These are phyloP conservation scores for Sonneratia caseolaris DNA, from an alignment of 345 rosid species.

Conservation along the genomic window DNA sequence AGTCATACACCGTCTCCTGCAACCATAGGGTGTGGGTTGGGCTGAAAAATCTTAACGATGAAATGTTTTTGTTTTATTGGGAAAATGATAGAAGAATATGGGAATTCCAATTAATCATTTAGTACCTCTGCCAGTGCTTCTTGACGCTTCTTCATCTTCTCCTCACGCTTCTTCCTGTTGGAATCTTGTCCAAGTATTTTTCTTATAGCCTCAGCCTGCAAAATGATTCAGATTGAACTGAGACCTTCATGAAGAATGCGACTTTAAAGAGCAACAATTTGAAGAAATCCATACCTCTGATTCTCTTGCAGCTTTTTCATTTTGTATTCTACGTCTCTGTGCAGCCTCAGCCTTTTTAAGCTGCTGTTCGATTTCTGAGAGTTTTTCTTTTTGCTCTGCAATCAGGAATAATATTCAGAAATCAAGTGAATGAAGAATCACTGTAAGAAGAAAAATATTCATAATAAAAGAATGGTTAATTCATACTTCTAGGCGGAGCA, in stretches of 20 bases:
- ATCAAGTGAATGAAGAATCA: not conserved
- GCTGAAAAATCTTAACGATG: too few species aligned
- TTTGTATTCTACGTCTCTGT: conserved; percentile 78
- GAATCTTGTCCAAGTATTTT: conserved; percentile 98
- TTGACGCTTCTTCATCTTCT: conserved; percentile 61
- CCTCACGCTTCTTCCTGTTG: conserved; percentile 77
- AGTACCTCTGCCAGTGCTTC: conserved; percentile 84
- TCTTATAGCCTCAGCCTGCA: conserved; percentile 81
- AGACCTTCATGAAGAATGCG: not conserved
- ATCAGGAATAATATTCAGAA: conserved; percentile 1
- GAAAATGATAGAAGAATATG: not conserved
- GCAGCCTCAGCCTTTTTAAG: conserved; percentile 88
- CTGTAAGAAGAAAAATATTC: not conserved
- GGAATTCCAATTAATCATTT: not conserved
- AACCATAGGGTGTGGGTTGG: not conserved
- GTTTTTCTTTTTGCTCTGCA: conserved; percentile 78
- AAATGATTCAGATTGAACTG: conserved; percentile 1
- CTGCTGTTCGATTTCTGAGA: conserved; percentile 77
- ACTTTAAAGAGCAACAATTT: not conserved
- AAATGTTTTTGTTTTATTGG: too few species aligned
- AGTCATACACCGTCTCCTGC: not conserved
- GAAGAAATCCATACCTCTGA: conserved; percentile 51
- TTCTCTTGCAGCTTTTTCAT: conserved; percentile 82
- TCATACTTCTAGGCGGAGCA: conserved; percentile 82
- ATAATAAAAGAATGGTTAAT: conserved; percentile 1